Conservation (phyloP, 352 stramenopile species). For the Globisporangium sylvaticum region DNA sequence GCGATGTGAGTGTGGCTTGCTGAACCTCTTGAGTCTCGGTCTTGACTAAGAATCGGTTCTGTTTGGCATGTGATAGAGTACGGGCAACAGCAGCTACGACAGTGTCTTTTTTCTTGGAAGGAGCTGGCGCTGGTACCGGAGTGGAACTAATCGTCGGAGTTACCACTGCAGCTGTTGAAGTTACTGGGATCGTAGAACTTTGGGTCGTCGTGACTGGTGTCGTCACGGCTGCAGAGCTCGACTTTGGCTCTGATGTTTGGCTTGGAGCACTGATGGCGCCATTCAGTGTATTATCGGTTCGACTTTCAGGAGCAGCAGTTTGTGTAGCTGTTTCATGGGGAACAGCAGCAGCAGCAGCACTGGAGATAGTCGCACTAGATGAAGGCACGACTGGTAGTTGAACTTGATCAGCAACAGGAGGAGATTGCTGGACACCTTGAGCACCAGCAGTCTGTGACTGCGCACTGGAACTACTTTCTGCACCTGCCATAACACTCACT, state of each 20-base stretch:
- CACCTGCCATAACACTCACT: neutral
- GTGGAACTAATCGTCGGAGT: neutral
- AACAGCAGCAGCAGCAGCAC: neutral
- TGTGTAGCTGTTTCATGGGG: neutral
- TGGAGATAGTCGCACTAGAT: neutral
- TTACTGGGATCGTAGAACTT: neutral
- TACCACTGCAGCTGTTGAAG: neutral
- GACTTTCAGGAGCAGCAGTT: neutral
- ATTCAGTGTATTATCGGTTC: neutral
- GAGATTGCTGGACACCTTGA: neutral
- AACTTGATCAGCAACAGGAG: neutral
- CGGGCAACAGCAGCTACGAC: neutral
- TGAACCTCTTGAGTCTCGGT: neutral
- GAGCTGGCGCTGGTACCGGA: neutral
- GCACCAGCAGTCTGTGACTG: neutral
- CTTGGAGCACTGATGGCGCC: neutral
- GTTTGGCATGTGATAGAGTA: neutral
- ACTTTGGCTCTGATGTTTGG: neutral
- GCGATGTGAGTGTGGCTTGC: neutral
- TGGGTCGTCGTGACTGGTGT: neutral
- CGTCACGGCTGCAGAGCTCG: neutral
- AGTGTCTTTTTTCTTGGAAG: neutral
- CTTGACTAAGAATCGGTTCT: neutral
- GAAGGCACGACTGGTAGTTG: neutral
- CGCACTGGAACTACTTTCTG: neutral